Evolutionary conservation across 2,329 filamentous ascomycete genomes (phyloP).

Genomic region (Colletotrichum simmondsii): DNA sequence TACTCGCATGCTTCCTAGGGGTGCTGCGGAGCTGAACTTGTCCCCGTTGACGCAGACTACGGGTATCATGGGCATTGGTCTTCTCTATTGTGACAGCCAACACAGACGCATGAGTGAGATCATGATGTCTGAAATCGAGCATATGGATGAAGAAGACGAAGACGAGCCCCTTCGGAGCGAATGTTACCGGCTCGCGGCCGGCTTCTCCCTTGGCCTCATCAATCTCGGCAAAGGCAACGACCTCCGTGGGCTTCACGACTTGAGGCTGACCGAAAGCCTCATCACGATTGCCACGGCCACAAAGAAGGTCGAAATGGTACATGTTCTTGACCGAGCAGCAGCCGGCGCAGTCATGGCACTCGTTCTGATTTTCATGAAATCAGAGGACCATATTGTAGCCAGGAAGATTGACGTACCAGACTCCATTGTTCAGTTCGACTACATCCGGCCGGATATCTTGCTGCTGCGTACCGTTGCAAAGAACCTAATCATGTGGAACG

Average conservation of each 20-base stretch:
- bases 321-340: conserved; percentile 91
- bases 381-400: conserved; percentile 86
- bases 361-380: conserved; percentile 96
- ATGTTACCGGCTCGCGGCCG: conserved; percentile 94
- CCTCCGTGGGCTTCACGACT: conserved; percentile 89
- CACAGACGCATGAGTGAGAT: conserved; percentile 99
- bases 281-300: conserved; percentile 86
- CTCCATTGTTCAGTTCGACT: conserved; percentile 91
- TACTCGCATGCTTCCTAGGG: conserved; percentile 90
- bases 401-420: conserved; percentile 94
- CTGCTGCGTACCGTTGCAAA: conserved; percentile 89
- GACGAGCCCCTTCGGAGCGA: conserved; percentile 90
- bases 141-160: conserved; percentile 82
- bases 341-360: conserved; percentile 93
- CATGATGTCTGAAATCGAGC: conserved; percentile 97
- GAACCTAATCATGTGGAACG: conserved; percentile 92
- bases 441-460: conserved; percentile 92
- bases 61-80: conserved; percentile 94
- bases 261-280: conserved; percentile 90
- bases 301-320: conserved; percentile 91
- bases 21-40: conserved; percentile 92
- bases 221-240: conserved; percentile 93
- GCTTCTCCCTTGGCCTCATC: conserved; percentile 92
- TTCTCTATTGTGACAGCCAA: conserved; percentile 94
- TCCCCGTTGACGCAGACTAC: conserved; percentile 95